These are phyloP conservation scores for Arthroderma uncinatum DNA, from an alignment of 2,329 filamentous ascomycete species.

Conservation along the genomic window DNA sequence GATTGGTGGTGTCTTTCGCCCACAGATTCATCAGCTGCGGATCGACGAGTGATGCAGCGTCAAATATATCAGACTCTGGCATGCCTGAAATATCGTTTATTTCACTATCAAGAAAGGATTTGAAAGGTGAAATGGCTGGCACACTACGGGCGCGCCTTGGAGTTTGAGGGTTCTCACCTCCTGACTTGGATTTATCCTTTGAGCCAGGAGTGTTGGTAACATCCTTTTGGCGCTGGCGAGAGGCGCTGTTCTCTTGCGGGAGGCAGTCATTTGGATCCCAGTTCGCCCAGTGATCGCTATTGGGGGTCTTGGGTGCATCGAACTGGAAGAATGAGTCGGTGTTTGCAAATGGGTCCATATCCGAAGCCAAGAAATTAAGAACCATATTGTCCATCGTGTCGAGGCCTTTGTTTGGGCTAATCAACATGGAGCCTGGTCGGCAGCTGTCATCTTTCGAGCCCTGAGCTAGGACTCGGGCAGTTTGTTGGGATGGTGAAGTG, in stretches of 20 bases:
- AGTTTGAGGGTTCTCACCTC: background rate
- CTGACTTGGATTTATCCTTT: background rate
- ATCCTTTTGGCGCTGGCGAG: background rate
- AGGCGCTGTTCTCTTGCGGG: conserved; percentile 19
- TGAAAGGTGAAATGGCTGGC: background rate
- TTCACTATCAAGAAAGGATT: conserved; percentile 1
- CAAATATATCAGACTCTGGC: conserved; percentile 21
- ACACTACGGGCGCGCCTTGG: background rate
- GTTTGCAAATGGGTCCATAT: conserved; percentile 21
- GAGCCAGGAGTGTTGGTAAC: background rate
- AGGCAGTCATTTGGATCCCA: conserved; percentile 29
- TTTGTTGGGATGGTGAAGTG: background rate
- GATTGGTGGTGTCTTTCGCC: conserved; percentile 16
- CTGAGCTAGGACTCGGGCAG: background rate
- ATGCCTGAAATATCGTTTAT: conserved; percentile 8
- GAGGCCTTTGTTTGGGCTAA: conserved; percentile 21
- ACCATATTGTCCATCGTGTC: conserved; percentile 27
- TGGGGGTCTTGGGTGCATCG: conserved; percentile 18
- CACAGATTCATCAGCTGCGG: conserved; percentile 18
- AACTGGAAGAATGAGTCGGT: conserved; percentile 23
- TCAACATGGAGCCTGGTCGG: conserved; percentile 17
- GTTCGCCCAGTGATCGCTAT: conserved; percentile 26
- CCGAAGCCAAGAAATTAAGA: conserved; percentile 28
- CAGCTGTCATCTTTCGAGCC: conserved; percentile 10
- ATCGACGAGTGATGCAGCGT: conserved; percentile 25